Evolutionary conservation across 2,329 filamentous ascomycete genomes (phyloP).

Genomic region (Epicoccum sorghinum): DNA sequence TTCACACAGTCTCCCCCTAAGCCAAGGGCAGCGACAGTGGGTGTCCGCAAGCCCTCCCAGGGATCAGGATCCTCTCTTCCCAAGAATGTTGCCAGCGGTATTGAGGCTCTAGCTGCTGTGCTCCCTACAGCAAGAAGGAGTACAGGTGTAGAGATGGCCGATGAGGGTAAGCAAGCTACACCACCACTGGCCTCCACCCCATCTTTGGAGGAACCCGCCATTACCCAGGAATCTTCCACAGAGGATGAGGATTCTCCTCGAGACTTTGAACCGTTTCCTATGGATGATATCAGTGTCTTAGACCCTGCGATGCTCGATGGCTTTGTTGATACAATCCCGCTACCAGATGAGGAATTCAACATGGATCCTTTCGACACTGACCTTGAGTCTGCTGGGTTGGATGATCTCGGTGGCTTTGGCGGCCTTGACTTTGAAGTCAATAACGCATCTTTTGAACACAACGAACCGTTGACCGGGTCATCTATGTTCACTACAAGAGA

Average conservation of each 20-base stretch:
- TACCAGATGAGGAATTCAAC: slow-evolving; percentile 31
- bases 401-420: slow-evolving; percentile 20
- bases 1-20: slow-evolving; percentile 29
- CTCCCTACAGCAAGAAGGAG: slow-evolving; percentile 40
- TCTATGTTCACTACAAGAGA: slow-evolving; percentile 22
- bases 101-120: slow-evolving; percentile 46
- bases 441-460: slow-evolving; percentile 25
- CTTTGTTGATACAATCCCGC: slow-evolving; percentile 27
- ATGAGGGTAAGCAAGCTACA: slow-evolving; percentile 22
- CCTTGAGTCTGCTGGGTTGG: slow-evolving; percentile 24
- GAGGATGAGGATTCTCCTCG: slow-evolving; percentile 34
- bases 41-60: slow-evolving; percentile 13
- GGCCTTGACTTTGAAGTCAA: slow-evolving; percentile 29
- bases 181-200: slow-evolving; percentile 27
- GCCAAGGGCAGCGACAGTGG: slow-evolving; percentile 14
- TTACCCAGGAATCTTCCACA: slow-evolving; percentile 29
- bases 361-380: slow-evolving; percentile 39
- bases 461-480: slow-evolving; percentile 21
- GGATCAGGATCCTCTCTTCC: slow-evolving; percentile 26
- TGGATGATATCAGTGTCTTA: slow-evolving; percentile 32
- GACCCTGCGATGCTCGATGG: slow-evolving; percentile 36
- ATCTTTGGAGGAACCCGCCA: slow-evolving; percentile 25
- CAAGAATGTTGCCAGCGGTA: slow-evolving; percentile 40
- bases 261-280: slow-evolving; percentile 33
- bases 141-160: slow-evolving; percentile 16